Evolutionary conservation across 2,329 filamentous ascomycete species (phyloP).

Genomic region (Mycocentrospora acerina): DNA sequence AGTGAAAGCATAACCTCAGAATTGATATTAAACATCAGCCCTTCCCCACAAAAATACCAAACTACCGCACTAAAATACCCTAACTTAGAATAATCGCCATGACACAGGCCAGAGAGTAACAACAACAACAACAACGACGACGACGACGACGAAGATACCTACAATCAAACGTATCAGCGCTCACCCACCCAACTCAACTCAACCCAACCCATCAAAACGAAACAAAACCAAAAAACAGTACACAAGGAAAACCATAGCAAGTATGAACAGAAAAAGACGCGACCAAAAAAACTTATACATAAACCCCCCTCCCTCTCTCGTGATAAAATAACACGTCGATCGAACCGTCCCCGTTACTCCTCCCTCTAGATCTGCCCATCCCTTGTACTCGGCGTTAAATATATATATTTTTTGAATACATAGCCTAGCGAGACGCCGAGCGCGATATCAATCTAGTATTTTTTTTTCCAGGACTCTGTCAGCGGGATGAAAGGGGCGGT

Average conservation of each 20-base stretch:
- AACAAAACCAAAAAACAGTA: neutral
- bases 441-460: slow-evolving; percentile 42
- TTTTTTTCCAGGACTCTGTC: slow-evolving; percentile 39
- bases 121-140: too few relatives aligned
- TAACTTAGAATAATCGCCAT: slow-evolving; percentile 48
- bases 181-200: too few relatives aligned
- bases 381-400: slow-evolving; percentile 38
- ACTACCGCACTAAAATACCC: slow-evolving; percentile 38
- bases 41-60: slow-evolving; percentile 35
- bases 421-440: slow-evolving; percentile 39
- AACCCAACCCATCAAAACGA: neutral
- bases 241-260: neutral
- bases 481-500: slow-evolving; percentile 25
- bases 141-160: slow-evolving; percentile 9
- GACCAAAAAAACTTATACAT: slow-evolving; percentile 1
- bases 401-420: slow-evolving; percentile 40
- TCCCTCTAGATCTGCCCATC: slow-evolving; percentile 37
- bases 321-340: slow-evolving; percentile 42
- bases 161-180: slow-evolving; percentile 8
- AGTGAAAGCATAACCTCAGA: slow-evolving; percentile 33
- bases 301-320: slow-evolving; percentile 33
- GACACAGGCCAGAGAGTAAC: slow-evolving; percentile 47
- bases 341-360: slow-evolving; percentile 39
- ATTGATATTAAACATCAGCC: slow-evolving; percentile 34
- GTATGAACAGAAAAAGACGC: neutral